These are phyloP conservation scores for Noccaea caerulescens DNA, from an alignment of 345 rosid genomes.

Conservation along the genomic window DNA sequence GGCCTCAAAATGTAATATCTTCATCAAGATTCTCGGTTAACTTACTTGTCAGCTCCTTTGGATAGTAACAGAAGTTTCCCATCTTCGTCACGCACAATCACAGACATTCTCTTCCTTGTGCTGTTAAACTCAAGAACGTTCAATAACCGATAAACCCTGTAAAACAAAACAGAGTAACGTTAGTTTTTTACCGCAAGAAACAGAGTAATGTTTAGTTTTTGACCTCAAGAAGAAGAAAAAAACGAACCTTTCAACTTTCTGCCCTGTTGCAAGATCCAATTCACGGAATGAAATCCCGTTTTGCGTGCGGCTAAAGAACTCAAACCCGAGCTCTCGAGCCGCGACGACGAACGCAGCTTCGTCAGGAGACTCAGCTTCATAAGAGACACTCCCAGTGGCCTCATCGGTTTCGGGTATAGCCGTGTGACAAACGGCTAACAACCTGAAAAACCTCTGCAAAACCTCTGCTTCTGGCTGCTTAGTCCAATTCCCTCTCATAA, in stretches of 20 bases:
- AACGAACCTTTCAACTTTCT: constrained; percentile 59
- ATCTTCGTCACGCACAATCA: constrained; percentile 68
- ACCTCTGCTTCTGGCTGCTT: constrained; percentile 58
- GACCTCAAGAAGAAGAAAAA: neutral
- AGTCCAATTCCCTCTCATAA: constrained; percentile 73
- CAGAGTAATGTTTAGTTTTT: neutral
- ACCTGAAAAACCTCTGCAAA: constrained; percentile 64
- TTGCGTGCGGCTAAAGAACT: constrained; percentile 80
- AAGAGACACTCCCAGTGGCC: constrained; percentile 65
- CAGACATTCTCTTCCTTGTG: constrained; percentile 78
- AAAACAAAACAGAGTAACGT: constrained; percentile 31
- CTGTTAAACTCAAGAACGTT: constrained; percentile 79
- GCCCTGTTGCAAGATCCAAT: constrained; percentile 61
- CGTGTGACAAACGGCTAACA: constrained; percentile 92
- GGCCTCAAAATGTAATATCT: constrained; percentile 22
- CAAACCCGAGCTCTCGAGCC: constrained; percentile 91
- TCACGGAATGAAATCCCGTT: constrained; percentile 69
- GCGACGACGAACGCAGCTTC: constrained; percentile 97
- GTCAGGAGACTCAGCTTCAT: constrained; percentile 98
- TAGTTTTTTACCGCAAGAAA: neutral
- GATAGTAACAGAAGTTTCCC: constrained; percentile 77
- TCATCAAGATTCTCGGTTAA: constrained; percentile 7
- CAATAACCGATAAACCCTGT: constrained; percentile 70
- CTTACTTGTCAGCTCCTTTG: constrained; percentile 98
- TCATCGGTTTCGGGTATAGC: constrained; percentile 90